A percentile compares a stretch with the other conserved stretches of the same genome.
Evolutionary conservation across 2,329 filamentous ascomycete species (phyloP).

Genomic region (Ceratocystiopsis brevicomis): DNA sequence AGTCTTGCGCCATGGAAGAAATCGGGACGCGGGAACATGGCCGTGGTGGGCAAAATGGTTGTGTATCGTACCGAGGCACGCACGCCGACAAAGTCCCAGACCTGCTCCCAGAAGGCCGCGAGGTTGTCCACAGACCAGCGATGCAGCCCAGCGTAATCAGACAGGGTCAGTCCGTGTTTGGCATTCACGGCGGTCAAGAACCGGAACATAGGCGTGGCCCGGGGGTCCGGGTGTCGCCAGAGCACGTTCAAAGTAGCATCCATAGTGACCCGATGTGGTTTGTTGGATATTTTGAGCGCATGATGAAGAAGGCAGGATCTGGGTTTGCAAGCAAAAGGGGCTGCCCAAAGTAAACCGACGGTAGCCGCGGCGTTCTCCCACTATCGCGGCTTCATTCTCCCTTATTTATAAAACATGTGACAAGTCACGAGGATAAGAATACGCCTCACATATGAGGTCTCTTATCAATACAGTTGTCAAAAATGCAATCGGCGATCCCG

Average conservation of each 20-base stretch:
- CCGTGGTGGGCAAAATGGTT: slow-evolving; percentile 46
- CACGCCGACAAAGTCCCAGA: slow-evolving; percentile 70
- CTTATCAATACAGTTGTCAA: too few species aligned
- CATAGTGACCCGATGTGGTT: neutral
- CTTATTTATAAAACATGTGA: too few species aligned
- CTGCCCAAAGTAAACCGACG: too few species aligned
- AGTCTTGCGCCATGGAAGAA: slow-evolving; percentile 67
- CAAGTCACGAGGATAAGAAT: too few species aligned
- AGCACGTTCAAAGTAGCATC: slow-evolving; percentile 20
- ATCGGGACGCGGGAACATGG: slow-evolving; percentile 70
- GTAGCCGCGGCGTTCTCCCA: too few species aligned
- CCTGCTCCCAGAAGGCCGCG: slow-evolving; percentile 62
- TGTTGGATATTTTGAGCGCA: neutral
- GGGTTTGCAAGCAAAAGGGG: too few species aligned
- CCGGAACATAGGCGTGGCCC: slow-evolving; percentile 49
- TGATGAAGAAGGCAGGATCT: too few species aligned
- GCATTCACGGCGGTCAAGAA: slow-evolving; percentile 53
- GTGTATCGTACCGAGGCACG: slow-evolving; percentile 44
- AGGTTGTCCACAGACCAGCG: slow-evolving; percentile 68
- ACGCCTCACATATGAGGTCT: too few species aligned
- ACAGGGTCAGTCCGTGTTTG: slow-evolving; percentile 43
- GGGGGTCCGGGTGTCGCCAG: slow-evolving; percentile 52
- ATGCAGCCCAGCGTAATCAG: slow-evolving; percentile 57
- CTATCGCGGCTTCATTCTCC: too few species aligned
- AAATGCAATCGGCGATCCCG: too few species aligned